A percentile compares a stretch with the other conserved stretches of the same genome.
Evolutionary conservation across 495 filamentous ascomycete species (phyloP).

Genomic region (Pyrenopolyporus hunteri): DNA sequence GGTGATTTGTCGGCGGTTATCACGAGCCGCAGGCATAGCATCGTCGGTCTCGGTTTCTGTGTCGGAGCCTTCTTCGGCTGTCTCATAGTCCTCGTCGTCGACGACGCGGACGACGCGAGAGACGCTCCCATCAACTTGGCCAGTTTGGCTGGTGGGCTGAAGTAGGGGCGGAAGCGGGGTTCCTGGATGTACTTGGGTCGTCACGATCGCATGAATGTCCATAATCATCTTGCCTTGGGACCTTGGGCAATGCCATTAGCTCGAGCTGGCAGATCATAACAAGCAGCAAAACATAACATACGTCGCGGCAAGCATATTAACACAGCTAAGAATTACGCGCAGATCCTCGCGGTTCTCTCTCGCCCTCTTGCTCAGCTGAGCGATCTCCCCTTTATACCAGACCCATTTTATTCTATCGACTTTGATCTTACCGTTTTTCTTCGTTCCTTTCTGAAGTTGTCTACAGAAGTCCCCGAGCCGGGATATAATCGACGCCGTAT

Average conservation of each 20-base stretch:
- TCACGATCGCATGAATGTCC: conserved; percentile 15
- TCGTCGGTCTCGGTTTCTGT: no score
- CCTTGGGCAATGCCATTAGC: not conserved
- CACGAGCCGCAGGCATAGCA: no score
- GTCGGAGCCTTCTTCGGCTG: no score
- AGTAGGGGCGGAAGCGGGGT: not conserved
- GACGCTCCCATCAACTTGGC: not conserved
- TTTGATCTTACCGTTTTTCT: not conserved
- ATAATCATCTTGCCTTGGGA: conserved; percentile 11
- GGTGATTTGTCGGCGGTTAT: no score
- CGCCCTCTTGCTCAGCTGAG: conserved; percentile 4
- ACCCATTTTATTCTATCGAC: conserved; percentile 4
- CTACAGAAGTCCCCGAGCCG: not conserved
- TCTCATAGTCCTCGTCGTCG: not conserved
- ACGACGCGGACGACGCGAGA: not conserved
- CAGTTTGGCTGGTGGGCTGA: not conserved
- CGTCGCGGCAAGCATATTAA: conserved; percentile 4
- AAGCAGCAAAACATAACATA: not conserved
- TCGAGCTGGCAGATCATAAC: not conserved
- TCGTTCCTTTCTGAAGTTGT: not conserved
- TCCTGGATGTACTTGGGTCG: not conserved
- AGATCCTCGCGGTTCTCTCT: not conserved
- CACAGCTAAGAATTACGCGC: not conserved
- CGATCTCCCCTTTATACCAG: not conserved
- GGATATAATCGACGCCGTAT: not conserved